These are phyloP conservation scores for Nakazawaea peltata DNA, from an alignment of 805 yeast genomes.

Conservation along the genomic window DNA sequence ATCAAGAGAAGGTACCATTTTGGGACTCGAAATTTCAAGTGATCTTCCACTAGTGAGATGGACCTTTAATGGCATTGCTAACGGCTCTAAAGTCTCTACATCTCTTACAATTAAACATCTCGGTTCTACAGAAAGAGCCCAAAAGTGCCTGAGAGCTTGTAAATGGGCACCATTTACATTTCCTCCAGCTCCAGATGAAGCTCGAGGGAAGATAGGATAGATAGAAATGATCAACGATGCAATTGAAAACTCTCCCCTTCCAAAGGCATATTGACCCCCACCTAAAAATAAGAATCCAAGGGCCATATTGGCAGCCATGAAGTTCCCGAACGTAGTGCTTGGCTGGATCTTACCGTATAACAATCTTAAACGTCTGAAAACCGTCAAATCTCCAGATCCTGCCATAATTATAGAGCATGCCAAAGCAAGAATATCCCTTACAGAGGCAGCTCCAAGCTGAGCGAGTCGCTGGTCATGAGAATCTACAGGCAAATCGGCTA, in stretches of 20 bases:
- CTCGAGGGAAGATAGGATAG: conserved; percentile 64
- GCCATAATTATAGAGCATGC: conserved; percentile 75
- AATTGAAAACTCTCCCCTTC: conserved; percentile 47
- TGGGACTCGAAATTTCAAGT: conserved; percentile 44
- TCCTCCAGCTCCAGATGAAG: conserved; percentile 17
- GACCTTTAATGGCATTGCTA: conserved; percentile 33
- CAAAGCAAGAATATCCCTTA: conserved; percentile 53
- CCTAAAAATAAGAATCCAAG: conserved; percentile 86
- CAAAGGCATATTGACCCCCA: conserved; percentile 85
- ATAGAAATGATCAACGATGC: conserved; percentile 67
- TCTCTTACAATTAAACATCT: conserved; percentile 77
- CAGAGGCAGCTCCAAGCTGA: conserved; percentile 40
- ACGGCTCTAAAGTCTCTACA: conserved; percentile 49
- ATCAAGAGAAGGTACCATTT: conserved; percentile 55
- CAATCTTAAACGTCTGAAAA: conserved; percentile 63
- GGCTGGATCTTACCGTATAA: conserved; percentile 51
- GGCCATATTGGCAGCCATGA: conserved; percentile 71
- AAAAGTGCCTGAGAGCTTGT: conserved; percentile 82
- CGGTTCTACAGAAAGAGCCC: conserved; percentile 79
- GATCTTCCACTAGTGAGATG: conserved; percentile 28
- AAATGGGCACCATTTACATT: conserved; percentile 34
- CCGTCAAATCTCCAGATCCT: conserved; percentile 82
- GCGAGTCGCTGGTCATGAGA: conserved; percentile 56
- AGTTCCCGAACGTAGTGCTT: conserved; percentile 51
- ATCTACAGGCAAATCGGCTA: conserved; percentile 32